Evolutionary conservation across 2,329 filamentous ascomycete genomes (phyloP), one percentile per base, ranked within the genome.

Genomic region (Fonsecaea pedrosoi): DNA sequence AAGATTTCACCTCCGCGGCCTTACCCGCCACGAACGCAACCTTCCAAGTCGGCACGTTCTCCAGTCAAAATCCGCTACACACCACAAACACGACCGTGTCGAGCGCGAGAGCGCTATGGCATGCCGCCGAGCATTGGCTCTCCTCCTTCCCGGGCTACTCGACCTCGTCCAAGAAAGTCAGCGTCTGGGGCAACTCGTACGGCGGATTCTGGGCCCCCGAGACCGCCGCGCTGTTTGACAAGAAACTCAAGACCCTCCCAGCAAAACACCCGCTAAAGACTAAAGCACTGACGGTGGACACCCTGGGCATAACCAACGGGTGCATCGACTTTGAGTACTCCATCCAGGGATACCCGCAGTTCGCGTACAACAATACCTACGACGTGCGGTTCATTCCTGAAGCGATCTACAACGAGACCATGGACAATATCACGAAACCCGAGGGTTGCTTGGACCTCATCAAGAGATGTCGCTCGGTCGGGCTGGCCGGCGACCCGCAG

Each of bases 81-180:
- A 73, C 70, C 2, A 69, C 67, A 1, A 72, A 73, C 25, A 71
- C 66, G 5, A 83, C 81, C 0, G 75, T 78, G 54, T 81, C 81
- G 69, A 80, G 80, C 50, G 84, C 82, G 2, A 77, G 78, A 68
- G 80, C 81, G 4, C 75, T 85, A 2, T 86, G 85, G 84, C 80
- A 83, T 70, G 85, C 86, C 74, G 77, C 83, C 1, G 84, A 86
- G 72, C 79, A 80, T 4, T 89, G 87, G 78, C 83, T 86, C 60
- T 80, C 83, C 4, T 80, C 83, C 38, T 89, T 91, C 65, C 87
- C 87, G 0, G 81, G 83, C 35, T 90, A 90, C 73, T 82, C 85
- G 74, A 83, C 84, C 2, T 55, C 63, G 3, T 66, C 66, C 6
- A 83, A 87, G 54, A 76, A 77, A 15, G 76, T 82, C 48, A 80